Evolutionary conservation across 148 eudicot genomes (phyloP).

Genomic region (Cornus kousa): DNA sequence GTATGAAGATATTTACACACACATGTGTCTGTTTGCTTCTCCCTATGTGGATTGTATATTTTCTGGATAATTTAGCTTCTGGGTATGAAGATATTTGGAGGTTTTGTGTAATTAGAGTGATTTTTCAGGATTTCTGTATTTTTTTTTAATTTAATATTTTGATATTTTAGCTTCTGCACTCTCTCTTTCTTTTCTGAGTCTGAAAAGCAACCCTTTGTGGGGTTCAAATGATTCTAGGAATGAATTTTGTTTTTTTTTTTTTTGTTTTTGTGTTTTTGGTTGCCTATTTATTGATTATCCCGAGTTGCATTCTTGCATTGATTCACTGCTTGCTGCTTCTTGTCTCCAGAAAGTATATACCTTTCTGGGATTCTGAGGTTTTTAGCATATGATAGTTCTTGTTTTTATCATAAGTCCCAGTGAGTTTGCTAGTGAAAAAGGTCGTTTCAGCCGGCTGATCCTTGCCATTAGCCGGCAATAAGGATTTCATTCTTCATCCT

Average conservation of each 20-base stretch:
- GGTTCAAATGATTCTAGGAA: background rate
- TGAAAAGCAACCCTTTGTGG: background rate
- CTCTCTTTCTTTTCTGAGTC: too few species aligned
- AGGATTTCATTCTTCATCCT: too few species aligned
- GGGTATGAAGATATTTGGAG: background rate
- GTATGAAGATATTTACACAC: too few species aligned
- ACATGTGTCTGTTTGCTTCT: background rate
- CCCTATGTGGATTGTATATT: background rate
- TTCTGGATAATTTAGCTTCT: background rate
- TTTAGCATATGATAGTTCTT: background rate
- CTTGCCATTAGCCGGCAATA: too few species aligned
- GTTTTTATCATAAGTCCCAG: background rate
- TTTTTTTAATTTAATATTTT: background rate
- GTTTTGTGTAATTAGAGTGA: background rate
- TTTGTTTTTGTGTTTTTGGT: background rate
- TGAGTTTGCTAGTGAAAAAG: too few species aligned
- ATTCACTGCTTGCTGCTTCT: background rate
- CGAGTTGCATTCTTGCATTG: background rate
- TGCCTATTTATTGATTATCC: background rate
- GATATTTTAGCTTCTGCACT: too few species aligned
- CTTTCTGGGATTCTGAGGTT: background rate
- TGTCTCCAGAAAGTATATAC: background rate
- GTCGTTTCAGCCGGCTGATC: too few species aligned
- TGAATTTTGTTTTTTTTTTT: too few species aligned
- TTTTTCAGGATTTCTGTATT: background rate